Conservation (phyloP, 192 early-diverging fungal species). For the Dimargaris xerosporica region DNA sequence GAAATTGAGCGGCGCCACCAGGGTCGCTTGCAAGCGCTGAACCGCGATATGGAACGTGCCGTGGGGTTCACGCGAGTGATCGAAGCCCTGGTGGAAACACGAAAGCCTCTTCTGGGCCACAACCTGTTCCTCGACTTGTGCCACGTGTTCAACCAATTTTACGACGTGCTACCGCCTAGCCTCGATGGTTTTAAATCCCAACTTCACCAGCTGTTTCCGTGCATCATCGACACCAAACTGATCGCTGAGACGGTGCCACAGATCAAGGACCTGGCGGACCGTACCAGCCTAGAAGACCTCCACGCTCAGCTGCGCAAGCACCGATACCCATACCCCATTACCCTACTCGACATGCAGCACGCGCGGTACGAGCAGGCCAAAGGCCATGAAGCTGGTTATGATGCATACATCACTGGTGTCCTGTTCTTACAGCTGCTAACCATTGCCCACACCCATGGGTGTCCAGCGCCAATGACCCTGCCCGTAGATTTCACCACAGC, state of each 20-base stretch:
- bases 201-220: conserved; percentile 34
- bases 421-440: conserved; percentile 50
- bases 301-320: conserved; percentile 19
- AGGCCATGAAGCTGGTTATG: conserved; percentile 86
- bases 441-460: conserved; percentile 1
- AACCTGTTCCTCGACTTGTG: conserved; percentile 82
- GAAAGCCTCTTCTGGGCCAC: conserved; percentile 74
- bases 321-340: conserved; percentile 6
- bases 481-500: background rate
- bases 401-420: conserved; percentile 79
- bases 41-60: conserved; percentile 31
- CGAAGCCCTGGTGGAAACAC: conserved; percentile 49
- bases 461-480: background rate
- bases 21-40: conserved; percentile 1
- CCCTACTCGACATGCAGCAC: conserved; percentile 34
- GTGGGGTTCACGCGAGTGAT: conserved; percentile 62
- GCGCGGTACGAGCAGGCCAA: conserved; percentile 26
- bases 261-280: conserved; percentile 19
- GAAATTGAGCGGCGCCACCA: conserved; percentile 6
- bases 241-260: conserved; percentile 27
- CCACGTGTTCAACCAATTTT: conserved; percentile 64
- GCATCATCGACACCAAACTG: conserved; percentile 28
- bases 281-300: conserved; percentile 25
- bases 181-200: conserved; percentile 51
- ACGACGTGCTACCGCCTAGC: conserved; percentile 43